Conservation (phyloP, 106 monocot species). For the Acorus calamus region DNA sequence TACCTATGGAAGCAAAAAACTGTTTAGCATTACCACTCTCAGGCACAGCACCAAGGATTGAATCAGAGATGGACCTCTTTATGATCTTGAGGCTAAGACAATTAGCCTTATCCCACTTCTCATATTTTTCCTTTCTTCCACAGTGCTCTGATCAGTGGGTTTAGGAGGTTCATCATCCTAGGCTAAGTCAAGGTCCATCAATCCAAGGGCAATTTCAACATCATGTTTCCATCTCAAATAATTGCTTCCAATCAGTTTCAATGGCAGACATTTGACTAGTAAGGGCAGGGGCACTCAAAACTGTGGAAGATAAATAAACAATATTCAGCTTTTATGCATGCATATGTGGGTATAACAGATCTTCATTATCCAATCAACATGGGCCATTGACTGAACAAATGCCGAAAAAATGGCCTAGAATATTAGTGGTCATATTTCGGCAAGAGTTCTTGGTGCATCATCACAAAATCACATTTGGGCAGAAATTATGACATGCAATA, state of each 20-base stretch:
- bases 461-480: too few relatives aligned
- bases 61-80: neutral
- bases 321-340: too few relatives aligned
- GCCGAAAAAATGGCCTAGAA: too few relatives aligned
- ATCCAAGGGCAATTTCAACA: neutral
- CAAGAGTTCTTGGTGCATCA: too few relatives aligned
- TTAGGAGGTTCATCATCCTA: neutral
- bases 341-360: too few relatives aligned
- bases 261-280: neutral
- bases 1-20: slow-evolving; percentile 4
- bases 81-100: slow-evolving; percentile 2
- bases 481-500: too few relatives aligned
- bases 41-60: neutral
- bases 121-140: neutral
- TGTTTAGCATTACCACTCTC: neutral
- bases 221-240: neutral
- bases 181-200: neutral
- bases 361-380: too few relatives aligned
- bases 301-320: too few relatives aligned
- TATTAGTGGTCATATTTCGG: too few relatives aligned
- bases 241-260: neutral
- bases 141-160: neutral
- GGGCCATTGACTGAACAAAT: too few relatives aligned
- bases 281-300: neutral
- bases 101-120: slow-evolving; percentile 6